Conservation (phyloP, 208 protist genomes). For the Leishmania turanica region DNA sequence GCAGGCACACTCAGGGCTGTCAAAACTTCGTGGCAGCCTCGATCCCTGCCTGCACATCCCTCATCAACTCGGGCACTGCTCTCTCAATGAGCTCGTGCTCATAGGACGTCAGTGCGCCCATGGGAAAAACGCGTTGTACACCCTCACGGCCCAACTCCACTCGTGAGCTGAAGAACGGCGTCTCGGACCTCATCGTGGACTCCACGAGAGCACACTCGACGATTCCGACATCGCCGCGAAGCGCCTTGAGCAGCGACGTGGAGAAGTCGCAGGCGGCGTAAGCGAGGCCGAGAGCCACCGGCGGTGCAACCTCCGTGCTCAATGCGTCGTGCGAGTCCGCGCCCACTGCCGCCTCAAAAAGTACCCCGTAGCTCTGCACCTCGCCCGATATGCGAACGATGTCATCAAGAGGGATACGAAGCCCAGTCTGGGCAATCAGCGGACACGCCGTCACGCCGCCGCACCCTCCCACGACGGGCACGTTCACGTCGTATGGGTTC, state of each 20-base stretch:
- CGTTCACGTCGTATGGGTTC: constrained; percentile 82
- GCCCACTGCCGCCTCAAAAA: constrained; percentile 25
- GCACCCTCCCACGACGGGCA: constrained; percentile 95
- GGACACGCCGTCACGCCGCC: constrained; percentile 92
- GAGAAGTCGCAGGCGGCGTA: constrained; percentile 69
- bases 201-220: constrained; percentile 85
- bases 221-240: constrained; percentile 76
- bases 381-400: constrained; percentile 51
- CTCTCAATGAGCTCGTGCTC: constrained; percentile 79
- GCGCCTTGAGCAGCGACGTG: constrained; percentile 73
- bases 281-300: constrained; percentile 58
- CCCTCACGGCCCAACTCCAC: constrained; percentile 83
- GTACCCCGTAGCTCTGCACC: constrained; percentile 64
- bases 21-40: constrained; percentile 21
- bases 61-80: constrained; percentile 68
- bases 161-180: constrained; percentile 86
- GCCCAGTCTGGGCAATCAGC: constrained; percentile 84
- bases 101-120: constrained; percentile 60
- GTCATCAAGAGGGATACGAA: constrained; percentile 53
- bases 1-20: constrained; percentile 5
- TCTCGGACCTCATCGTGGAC: constrained; percentile 62
- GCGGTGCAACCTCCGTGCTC: constrained; percentile 37
- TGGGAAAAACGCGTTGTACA: constrained; percentile 65
- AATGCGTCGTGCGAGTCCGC: constrained; percentile 23
- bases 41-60: constrained; percentile 85